phyloP scores from a whole-genome alignment of 768 basidiomycete species.

The Russula foetens region DNA sequence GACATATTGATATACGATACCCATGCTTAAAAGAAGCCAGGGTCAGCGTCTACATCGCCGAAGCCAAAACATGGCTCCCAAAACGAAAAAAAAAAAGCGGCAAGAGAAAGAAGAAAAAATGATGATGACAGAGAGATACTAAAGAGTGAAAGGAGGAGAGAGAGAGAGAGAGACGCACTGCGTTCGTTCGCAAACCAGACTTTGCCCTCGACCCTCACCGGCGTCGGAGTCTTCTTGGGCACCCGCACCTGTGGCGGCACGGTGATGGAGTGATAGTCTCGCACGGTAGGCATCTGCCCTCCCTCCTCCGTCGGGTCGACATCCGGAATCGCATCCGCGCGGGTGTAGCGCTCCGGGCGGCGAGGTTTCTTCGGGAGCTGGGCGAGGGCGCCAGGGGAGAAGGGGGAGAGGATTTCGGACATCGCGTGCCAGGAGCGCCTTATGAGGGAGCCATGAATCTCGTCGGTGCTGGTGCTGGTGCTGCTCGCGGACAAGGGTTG shows the following conservation, averaged over 20 bases:
- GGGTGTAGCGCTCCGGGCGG: slow-evolving; percentile 43
- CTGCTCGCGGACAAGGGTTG: slow-evolving; percentile 8
- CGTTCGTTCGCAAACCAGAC: slow-evolving; percentile 98
- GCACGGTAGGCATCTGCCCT: slow-evolving; percentile 51
- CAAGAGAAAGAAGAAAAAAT: not conserved
- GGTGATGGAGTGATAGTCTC: slow-evolving; percentile 72
- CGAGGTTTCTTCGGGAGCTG: slow-evolving; percentile 37
- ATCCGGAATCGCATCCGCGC: slow-evolving; percentile 69
- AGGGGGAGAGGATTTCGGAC: slow-evolving; percentile 51
- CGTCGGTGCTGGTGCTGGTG: slow-evolving; percentile 16
- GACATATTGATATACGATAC: slow-evolving; percentile 86
- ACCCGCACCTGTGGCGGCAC: slow-evolving; percentile 59
- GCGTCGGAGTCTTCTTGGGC: slow-evolving; percentile 75
- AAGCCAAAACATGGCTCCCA: too few relatives aligned
- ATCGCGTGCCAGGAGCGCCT: slow-evolving; percentile 57
- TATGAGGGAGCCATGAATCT: slow-evolving; percentile 30
- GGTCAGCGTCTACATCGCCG: not conserved
- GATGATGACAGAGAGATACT: too few relatives aligned
- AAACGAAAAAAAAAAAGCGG: not conserved
- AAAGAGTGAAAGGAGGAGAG: too few relatives aligned
- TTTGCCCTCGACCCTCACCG: slow-evolving; percentile 85
- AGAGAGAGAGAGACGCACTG: too few relatives aligned
- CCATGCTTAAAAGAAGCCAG: slow-evolving; percentile 51
- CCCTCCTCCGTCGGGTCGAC: slow-evolving; percentile 36
- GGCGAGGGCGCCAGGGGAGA: slow-evolving; percentile 56